Evolutionary conservation across 192 early-diverging fungal species (phyloP), one percentile per base, ranked within the genome.

Genomic region (Linnemannia elongata): DNA sequence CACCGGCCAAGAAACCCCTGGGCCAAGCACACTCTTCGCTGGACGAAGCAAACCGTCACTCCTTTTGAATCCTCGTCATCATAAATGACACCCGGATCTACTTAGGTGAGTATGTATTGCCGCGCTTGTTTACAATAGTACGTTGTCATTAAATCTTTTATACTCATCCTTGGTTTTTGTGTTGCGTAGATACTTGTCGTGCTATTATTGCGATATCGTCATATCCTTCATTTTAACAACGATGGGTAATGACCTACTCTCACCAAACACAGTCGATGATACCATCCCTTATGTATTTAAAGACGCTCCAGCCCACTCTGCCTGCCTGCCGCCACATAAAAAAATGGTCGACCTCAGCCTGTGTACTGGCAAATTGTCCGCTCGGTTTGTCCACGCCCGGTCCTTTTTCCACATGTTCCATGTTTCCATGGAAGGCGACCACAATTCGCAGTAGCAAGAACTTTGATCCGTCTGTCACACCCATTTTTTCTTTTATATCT

Each of bases 1-100:
- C 76, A 54, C 33, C 49, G 9, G 60, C 12, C 24, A 75, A 76
- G 68, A 71, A 44, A 20, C 80, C 74, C 3, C 15, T 76, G 10
- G 75, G 45, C n/a, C 75, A 41, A 70, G 60, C 42, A 47, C 45
- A 47, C 17, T 7, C 57, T n/a, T 83, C 82, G 24, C 82, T 83
- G 6, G 76, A 83, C 49, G 82, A 83, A 33, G 76, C 82, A 6
- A 76, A 72, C 47, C 57, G 82, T 22, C 82, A 74, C 39, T 78
- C 74, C 33, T 78, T 83, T 13, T 35, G 45, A 74, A n/a, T 22
- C 36, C 55, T 74, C 35, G 20, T 57, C 35, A 24, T 12, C 22
- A 36, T 36, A 8, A 15, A 8, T 36, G 1, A 3, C n/a, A n/a
- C 60, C 27, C 24, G 9, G 57, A 60, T 60, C 30, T 66, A n/a